These are phyloP conservation scores for Amanita pseudoporphyria DNA, from an alignment of 768 basidiomycete species.

Conservation along the genomic window DNA sequence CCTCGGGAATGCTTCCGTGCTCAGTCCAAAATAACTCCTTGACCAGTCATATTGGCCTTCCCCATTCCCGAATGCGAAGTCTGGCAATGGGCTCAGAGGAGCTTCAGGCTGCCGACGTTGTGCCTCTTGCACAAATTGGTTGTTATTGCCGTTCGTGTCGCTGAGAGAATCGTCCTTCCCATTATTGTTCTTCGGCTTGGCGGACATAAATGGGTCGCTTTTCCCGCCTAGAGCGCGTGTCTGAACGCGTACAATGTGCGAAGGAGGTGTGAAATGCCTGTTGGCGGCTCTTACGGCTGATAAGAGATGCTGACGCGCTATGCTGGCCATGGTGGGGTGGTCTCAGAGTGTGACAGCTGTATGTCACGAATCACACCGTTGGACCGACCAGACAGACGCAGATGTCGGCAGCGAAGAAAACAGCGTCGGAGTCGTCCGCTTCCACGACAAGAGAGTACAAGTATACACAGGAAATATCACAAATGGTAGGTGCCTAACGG, in stretches of 20 bases:
- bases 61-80: slow-evolving; percentile 3
- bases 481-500: slow-evolving; percentile 56
- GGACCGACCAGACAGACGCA: neutral
- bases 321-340: neutral
- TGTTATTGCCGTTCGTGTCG: neutral
- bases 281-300: neutral
- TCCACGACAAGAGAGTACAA: slow-evolving; percentile 56
- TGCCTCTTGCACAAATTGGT: slow-evolving; percentile 5
- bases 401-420: slow-evolving; percentile 7
- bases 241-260: neutral
- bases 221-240: neutral
- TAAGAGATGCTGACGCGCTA: neutral
- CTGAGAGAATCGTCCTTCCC: neutral
- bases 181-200: neutral
- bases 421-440: slow-evolving; percentile 11
- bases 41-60: slow-evolving; percentile 70
- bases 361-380: neutral
- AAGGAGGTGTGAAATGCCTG: neutral
- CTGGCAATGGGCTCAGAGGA: neutral
- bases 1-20: slow-evolving; percentile 65
- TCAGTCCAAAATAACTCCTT: slow-evolving; percentile 76
- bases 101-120: neutral
- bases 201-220: neutral
- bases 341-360: neutral
- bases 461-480: slow-evolving; percentile 86